A percentile compares a stretch with the other conserved stretches of the same genome.
Evolutionary conservation across 202 grass and related monocot species (phyloP).

Genomic region (Schoenoplectus triqueter): DNA sequence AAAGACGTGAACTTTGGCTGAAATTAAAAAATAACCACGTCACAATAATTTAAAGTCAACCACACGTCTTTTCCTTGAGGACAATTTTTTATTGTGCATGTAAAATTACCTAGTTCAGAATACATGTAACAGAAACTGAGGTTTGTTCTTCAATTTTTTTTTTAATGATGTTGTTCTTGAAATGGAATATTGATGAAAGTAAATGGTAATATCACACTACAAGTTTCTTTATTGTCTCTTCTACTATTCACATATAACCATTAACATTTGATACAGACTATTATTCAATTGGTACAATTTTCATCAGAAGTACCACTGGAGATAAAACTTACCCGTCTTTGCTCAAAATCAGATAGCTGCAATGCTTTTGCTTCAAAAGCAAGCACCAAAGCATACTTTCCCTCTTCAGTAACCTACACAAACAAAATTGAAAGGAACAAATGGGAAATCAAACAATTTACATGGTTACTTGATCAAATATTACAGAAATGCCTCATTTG

Average conservation of each 20-base stretch:
- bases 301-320: constrained; percentile 21
- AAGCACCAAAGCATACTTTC: constrained; percentile 75
- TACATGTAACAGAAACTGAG: neutral
- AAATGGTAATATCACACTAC: constrained; percentile 19
- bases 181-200: neutral
- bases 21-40: constrained; percentile 28
- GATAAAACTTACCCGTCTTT: constrained; percentile 69
- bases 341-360: constrained; percentile 89
- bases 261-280: neutral
- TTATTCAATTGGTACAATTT: constrained; percentile 12
- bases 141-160: neutral
- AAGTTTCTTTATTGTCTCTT: neutral
- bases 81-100: constrained; percentile 12
- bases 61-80: constrained; percentile 21
- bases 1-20: constrained; percentile 96
- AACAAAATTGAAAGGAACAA: constrained; percentile 31
- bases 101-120: neutral
- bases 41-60: constrained; percentile 17
- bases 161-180: neutral
- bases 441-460: constrained; percentile 27
- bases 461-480: neutral
- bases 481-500: neutral
- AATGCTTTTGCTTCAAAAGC: constrained; percentile 92
- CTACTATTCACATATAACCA: neutral
- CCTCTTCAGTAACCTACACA: constrained; percentile 78